Evolutionary conservation across 768 basidiomycete species (phyloP).

Genomic region (Nevesoporus exiguus): DNA sequence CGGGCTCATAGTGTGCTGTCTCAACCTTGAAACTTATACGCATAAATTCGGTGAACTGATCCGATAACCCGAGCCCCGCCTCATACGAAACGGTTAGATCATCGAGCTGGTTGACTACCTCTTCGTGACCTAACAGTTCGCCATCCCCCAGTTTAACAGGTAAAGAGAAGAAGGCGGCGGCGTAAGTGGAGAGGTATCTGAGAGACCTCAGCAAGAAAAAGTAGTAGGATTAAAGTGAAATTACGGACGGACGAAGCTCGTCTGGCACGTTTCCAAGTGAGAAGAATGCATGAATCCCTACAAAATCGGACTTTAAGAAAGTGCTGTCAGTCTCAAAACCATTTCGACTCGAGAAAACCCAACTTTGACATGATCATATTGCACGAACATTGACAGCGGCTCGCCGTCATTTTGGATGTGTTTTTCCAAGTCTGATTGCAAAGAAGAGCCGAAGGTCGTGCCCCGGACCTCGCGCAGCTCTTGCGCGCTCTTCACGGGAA

Average conservation of each 20-base stretch:
- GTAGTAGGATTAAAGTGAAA: slow-evolving; percentile 24
- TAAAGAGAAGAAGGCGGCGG: slow-evolving; percentile 83
- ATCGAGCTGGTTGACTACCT: slow-evolving; percentile 88
- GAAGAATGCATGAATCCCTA: slow-evolving; percentile 74
- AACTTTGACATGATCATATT: slow-evolving; percentile 93
- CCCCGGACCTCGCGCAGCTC: slow-evolving; percentile 54
- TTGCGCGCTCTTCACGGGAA: slow-evolving; percentile 67
- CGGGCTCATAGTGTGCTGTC: slow-evolving; percentile 69
- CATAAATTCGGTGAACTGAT: slow-evolving; percentile 69
- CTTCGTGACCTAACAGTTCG: slow-evolving; percentile 72
- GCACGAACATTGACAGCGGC: slow-evolving; percentile 80
- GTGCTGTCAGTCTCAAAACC: neutral
- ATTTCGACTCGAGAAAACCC: neutral
- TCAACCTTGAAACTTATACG: slow-evolving; percentile 85
- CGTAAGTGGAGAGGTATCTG: slow-evolving; percentile 77
- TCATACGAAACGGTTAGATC: slow-evolving; percentile 90
- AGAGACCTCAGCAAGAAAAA: slow-evolving; percentile 5
- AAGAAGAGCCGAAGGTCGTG: slow-evolving; percentile 24
- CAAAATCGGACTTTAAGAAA: slow-evolving; percentile 78
- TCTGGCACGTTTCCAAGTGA: slow-evolving; percentile 72
- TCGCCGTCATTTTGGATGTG: slow-evolving; percentile 68
- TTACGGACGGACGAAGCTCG: slow-evolving; percentile 61
- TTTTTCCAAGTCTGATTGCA: slow-evolving; percentile 47
- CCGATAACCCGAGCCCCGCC: slow-evolving; percentile 58
- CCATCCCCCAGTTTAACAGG: slow-evolving; percentile 74